Percentiles rank a stretch among this genome's conserved stretches.
phyloP scores from a whole-genome alignment of 306 rosid genomes.

The Biancaea sappan region DNA sequence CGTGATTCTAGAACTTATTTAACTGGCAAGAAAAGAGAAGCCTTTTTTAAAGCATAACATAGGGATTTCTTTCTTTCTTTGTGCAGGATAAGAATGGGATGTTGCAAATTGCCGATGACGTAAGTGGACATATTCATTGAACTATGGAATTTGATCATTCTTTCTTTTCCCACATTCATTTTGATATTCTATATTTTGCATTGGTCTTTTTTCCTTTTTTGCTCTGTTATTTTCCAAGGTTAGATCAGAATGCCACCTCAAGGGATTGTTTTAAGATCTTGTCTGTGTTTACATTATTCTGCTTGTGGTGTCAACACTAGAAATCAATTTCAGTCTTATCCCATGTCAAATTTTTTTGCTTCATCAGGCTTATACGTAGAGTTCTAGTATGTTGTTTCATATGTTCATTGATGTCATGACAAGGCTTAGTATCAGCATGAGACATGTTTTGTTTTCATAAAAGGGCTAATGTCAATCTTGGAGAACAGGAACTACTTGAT shows the following conservation, averaged over 20 bases:
- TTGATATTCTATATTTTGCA: constrained; percentile 1
- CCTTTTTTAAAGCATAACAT: constrained; percentile 21
- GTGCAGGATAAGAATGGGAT: constrained; percentile 75
- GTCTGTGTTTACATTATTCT: constrained; percentile 10
- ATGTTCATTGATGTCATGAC: not conserved
- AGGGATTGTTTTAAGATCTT: constrained; percentile 3
- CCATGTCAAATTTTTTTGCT: constrained; percentile 12
- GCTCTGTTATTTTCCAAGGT: constrained; percentile 8
- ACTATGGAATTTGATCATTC: not conserved
- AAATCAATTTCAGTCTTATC: constrained; percentile 1
- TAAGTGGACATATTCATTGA: constrained; percentile 47
- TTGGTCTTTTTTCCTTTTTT: not conserved
- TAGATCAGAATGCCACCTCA: not conserved
- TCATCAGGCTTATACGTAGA: not conserved
- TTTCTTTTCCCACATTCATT: constrained; percentile 16
- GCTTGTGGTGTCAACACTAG: constrained; percentile 7
- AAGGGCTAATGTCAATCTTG: constrained; percentile 34
- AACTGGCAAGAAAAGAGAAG: constrained; percentile 4
- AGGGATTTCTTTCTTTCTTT: constrained; percentile 31
- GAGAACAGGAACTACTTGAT: constrained; percentile 79
- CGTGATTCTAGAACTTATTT: not conserved
- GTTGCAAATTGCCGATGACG: constrained; percentile 89
- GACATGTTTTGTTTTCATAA: constrained; percentile 12
- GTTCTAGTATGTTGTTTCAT: not conserved
- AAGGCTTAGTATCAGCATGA: constrained; percentile 1